Conservation (phyloP, 179 eudicot species). For the Nepenthes alata region DNA sequence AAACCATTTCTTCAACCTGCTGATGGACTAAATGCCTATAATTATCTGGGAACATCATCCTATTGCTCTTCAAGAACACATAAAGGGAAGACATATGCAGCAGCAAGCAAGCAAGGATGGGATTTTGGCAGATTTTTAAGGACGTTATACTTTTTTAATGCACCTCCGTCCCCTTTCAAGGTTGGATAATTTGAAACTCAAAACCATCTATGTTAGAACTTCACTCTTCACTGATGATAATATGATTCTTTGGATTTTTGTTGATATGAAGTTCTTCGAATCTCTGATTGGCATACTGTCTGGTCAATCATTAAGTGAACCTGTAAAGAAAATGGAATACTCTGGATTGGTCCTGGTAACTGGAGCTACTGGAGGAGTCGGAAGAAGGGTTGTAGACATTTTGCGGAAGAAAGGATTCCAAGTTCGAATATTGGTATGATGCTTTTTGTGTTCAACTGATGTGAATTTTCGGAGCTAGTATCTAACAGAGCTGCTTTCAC, state of each 20-base stretch:
- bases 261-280: slow-evolving; percentile 48
- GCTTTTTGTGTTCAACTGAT: slow-evolving; percentile 2
- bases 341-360: slow-evolving; percentile 71
- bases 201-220: slow-evolving; percentile 3
- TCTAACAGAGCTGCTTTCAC: neutral
- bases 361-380: slow-evolving; percentile 98
- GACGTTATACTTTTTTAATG: slow-evolving; percentile 86
- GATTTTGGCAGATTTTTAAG: slow-evolving; percentile 78
- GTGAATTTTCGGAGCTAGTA: neutral
- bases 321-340: slow-evolving; percentile 54
- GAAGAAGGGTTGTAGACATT: slow-evolving; percentile 86
- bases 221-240: neutral
- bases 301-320: slow-evolving; percentile 45
- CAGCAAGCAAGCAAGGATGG: slow-evolving; percentile 75
- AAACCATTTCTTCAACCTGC: slow-evolving; percentile 49
- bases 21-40: slow-evolving; percentile 20
- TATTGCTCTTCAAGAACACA: slow-evolving; percentile 30
- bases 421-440: slow-evolving; percentile 67
- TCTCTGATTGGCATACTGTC: slow-evolving; percentile 58
- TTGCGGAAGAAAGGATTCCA: slow-evolving; percentile 59
- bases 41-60: slow-evolving; percentile 20
- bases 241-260: slow-evolving; percentile 6
- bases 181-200: slow-evolving; percentile 19
- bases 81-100: slow-evolving; percentile 38
- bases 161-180: slow-evolving; percentile 83